phyloP scores from a whole-genome alignment of 805 yeast genomes.

The Metschnikowia similis region DNA sequence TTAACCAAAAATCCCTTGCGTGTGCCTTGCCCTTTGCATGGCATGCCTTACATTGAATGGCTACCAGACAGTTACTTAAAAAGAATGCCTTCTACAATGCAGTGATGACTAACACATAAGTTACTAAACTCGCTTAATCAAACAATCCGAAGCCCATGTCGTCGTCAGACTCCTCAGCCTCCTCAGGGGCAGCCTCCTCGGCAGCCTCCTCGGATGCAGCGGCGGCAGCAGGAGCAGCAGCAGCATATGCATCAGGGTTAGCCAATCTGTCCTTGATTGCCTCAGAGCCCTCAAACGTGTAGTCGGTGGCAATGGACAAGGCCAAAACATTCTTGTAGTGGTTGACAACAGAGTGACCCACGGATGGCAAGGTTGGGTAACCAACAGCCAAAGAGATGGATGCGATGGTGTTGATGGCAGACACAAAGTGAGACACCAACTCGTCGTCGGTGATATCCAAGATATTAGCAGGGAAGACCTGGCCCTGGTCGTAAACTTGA shows the following conservation, averaged over 20 bases:
- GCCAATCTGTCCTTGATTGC: slow-evolving; percentile 98
- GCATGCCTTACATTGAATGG: no score
- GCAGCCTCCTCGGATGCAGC: slow-evolving; percentile 59
- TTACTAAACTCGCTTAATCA: slow-evolving; percentile 57
- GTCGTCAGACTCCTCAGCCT: slow-evolving; percentile 60
- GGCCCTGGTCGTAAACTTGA: slow-evolving; percentile 98
- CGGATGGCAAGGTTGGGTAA: slow-evolving; percentile 99
- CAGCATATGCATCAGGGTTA: slow-evolving; percentile 99
- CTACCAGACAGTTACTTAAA: no score
- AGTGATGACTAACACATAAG: background rate
- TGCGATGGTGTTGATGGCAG: slow-evolving; percentile 92
- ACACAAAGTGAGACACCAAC: slow-evolving; percentile 84
- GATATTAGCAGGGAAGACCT: slow-evolving; percentile 93
- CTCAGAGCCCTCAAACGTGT: slow-evolving; percentile 99
- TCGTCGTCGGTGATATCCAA: slow-evolving; percentile 98
- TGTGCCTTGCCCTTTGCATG: no score
- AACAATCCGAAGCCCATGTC: slow-evolving; percentile 99
- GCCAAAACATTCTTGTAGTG: slow-evolving; percentile 98
- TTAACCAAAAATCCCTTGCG: no score
- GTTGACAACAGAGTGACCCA: slow-evolving; percentile 98
- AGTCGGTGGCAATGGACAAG: slow-evolving; percentile 96
- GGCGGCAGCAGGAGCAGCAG: slow-evolving; percentile 98
- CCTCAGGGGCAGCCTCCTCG: slow-evolving; percentile 70
- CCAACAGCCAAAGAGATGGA: slow-evolving; percentile 95
- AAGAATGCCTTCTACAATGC: background rate